Base-by-base conservation (phyloP, 2,329 filamentous ascomycete species). In the Ophiostoma triangulosporum region DNA sequence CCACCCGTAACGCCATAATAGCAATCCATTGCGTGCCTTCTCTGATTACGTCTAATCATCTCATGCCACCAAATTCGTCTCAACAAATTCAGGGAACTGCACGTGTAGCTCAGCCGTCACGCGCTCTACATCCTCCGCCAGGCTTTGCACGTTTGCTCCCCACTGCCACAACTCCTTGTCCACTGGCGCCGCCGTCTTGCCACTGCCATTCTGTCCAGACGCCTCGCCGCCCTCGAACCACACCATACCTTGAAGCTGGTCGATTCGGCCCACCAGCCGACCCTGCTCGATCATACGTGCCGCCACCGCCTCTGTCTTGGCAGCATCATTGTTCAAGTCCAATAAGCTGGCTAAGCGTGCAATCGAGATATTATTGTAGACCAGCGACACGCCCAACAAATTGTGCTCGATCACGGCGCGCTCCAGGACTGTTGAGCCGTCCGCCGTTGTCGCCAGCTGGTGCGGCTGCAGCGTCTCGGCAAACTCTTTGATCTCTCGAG, bases 361-460 rank as follows among this genome's bases (percentile, higher is more conserved):
- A 60, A 88, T 82, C 4, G 75, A 74, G 57, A 91, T 90, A 64
- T 91, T 91, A 62, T 74, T 79, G 67, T 89, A 93, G 15, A 93
- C 70, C 48, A 81, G 78, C 46, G 88, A 95, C 1, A 85, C 87
- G 20, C 84, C 89, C 22, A 96, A 80, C 15, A 98, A 74, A 65
- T 98, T 98, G 71, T 98, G 93, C 70, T 98, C 93, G 17, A 96
- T 83, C 9, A 98, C 88, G 6, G 93, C 93, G 66, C 88, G 91
- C 62, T 88, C 87, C 33, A 98, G 77, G 4, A 97, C 93, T 0
- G 93, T 98, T 17, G 85, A 88, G 1, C 93, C 93, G 66, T 98
- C 93, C 0, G 87, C 78, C 0, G 88, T 96, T 58, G 80, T 83
- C 24, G 93, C 93, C 2, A 96, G 80, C 69, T 98, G 93, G 68